Evolutionary conservation across 495 filamentous ascomycete genomes (phyloP).

Genomic region (Collariella sp.): DNA sequence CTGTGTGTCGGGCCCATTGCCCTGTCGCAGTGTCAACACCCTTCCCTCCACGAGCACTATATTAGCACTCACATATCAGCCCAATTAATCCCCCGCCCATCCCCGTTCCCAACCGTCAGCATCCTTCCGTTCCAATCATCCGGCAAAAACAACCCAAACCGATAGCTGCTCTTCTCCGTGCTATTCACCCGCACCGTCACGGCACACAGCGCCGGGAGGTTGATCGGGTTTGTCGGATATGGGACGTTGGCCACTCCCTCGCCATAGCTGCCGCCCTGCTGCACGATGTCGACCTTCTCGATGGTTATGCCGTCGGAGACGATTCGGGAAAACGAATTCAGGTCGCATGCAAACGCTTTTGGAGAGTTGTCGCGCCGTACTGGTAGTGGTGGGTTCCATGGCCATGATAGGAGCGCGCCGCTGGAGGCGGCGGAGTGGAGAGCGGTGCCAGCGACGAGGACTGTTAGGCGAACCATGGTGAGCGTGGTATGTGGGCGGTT

Average conservation of each 20-base stretch:
- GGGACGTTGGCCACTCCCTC: conserved; percentile 31
- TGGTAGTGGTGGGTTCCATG: not conserved
- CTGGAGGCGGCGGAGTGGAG: too few species aligned
- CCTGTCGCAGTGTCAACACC: not conserved
- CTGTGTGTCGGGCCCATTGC: conserved; percentile 15
- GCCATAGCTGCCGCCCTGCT: conserved; percentile 28
- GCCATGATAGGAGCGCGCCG: too few species aligned
- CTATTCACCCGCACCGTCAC: conserved; percentile 40
- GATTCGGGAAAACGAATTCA: conserved; percentile 14
- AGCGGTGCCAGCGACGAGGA: too few species aligned
- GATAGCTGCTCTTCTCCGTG: conserved; percentile 34
- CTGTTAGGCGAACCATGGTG: too few species aligned
- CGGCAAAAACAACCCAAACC: conserved; percentile 46
- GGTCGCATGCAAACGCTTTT: conserved; percentile 13
- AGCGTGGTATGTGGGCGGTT: too few species aligned
- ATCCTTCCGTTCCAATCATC: conserved; percentile 39
- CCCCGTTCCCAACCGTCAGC: conserved; percentile 39
- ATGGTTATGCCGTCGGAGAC: conserved; percentile 24
- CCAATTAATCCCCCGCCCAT: conserved; percentile 43
- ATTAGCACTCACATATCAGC: conserved; percentile 36
- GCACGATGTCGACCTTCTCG: conserved; percentile 26
- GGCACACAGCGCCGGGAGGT: conserved; percentile 42
- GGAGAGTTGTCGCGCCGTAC: too few species aligned
- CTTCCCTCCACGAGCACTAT: too few species aligned
- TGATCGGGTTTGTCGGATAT: conserved; percentile 38